Conservation (phyloP, 169 alveolate species). For the Ichthyophthirius multifiliis region DNA sequence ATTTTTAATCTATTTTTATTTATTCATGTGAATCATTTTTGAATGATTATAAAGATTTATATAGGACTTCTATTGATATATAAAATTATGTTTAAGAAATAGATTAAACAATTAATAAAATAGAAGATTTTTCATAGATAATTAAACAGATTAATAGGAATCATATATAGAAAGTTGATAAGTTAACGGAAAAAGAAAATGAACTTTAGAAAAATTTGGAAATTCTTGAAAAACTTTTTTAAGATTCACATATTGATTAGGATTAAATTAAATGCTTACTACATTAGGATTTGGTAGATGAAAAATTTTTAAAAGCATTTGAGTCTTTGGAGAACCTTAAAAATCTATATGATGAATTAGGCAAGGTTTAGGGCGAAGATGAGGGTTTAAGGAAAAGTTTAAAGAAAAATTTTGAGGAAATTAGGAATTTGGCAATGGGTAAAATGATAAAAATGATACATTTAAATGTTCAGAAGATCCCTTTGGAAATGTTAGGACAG, state of each 20-base stretch:
- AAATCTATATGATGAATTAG: background rate
- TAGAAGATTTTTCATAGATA: background rate
- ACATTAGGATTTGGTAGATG: background rate
- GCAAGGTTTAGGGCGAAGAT: background rate
- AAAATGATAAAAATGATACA: background rate
- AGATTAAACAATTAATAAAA: background rate
- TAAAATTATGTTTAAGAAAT: background rate
- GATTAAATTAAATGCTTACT: background rate
- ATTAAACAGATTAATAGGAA: background rate
- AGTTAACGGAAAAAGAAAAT: background rate
- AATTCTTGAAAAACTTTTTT: background rate
- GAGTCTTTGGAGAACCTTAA: background rate
- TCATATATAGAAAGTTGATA: background rate
- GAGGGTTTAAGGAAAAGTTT: constrained; percentile 3
- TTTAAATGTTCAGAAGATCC: background rate
- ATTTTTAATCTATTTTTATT: background rate
- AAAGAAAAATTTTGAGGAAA: background rate
- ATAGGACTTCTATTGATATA: background rate
- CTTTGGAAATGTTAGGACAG: background rate
- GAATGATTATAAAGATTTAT: background rate
- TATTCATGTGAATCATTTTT: background rate
- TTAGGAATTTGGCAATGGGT: background rate
- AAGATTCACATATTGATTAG: background rate
- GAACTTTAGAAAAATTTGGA: background rate
- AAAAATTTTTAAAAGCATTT: background rate